Evolutionary conservation across 768 basidiomycete genomes (phyloP).

Genomic region (Lactarius indigo): DNA sequence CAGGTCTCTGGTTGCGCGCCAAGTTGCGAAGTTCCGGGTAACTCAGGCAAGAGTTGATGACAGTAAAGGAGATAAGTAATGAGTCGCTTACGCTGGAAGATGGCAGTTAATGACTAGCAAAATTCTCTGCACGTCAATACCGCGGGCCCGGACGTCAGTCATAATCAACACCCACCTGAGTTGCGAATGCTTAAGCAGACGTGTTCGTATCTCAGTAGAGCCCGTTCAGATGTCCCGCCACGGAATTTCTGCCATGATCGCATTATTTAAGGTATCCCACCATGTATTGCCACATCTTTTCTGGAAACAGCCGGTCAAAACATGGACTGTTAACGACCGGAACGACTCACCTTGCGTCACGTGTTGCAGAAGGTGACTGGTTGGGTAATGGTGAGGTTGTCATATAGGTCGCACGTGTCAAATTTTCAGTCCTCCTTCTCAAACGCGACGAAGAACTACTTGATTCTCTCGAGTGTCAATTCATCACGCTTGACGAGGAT

Average conservation of each 20-base stretch:
- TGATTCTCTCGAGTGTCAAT: constrained; percentile 93
- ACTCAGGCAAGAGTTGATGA: neutral
- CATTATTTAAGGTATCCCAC: constrained; percentile 94
- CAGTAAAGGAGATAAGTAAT: constrained; percentile 14
- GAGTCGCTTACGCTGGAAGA: constrained; percentile 73
- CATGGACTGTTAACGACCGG: neutral
- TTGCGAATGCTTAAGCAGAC: constrained; percentile 1
- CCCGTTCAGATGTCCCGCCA: constrained; percentile 74
- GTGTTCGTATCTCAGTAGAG: constrained; percentile 15
- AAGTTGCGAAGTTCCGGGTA: too few relatives aligned
- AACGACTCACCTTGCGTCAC: constrained; percentile 72
- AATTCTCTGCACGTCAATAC: constrained; percentile 97
- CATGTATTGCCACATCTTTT: constrained; percentile 98
- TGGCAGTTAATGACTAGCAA: constrained; percentile 98
- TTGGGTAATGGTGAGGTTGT: constrained; percentile 98
- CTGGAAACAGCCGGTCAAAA: constrained; percentile 37
- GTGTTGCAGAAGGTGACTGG: constrained; percentile 99
- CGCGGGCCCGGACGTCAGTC: constrained; percentile 96
- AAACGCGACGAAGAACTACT: constrained; percentile 96
- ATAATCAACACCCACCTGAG: constrained; percentile 95
- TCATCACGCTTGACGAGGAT: constrained; percentile 99
- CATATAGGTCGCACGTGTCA: constrained; percentile 96
- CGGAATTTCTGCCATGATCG: constrained; percentile 98
- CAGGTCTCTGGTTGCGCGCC: too few relatives aligned
- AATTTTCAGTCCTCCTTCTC: constrained; percentile 99